These are phyloP conservation scores for Calvatia gigantea DNA, from an alignment of 768 basidiomycete species.

Conservation along the genomic window DNA sequence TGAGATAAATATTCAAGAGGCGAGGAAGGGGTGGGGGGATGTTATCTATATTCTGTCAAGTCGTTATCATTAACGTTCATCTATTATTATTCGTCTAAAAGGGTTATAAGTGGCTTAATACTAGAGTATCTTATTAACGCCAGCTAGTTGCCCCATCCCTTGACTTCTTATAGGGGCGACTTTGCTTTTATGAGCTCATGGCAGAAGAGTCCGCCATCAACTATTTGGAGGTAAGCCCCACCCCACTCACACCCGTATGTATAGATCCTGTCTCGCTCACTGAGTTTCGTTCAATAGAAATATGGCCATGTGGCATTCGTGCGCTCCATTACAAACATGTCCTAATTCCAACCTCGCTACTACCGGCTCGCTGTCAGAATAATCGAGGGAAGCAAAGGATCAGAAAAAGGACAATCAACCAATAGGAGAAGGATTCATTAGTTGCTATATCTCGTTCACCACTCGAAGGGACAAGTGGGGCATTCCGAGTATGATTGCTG, in stretches of 20 bases:
- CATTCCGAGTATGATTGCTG: constrained; percentile 88
- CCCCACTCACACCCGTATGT: no score
- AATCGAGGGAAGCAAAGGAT: constrained; percentile 19
- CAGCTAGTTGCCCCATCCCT: constrained; percentile 2
- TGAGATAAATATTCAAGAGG: no score
- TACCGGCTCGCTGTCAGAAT: constrained; percentile 7
- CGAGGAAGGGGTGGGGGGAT: no score
- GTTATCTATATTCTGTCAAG: no score
- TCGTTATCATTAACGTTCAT: no score
- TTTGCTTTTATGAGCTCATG: constrained; percentile 98
- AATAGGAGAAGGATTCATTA: constrained; percentile 73
- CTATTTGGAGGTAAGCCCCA: constrained; percentile 81
- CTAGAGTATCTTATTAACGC: constrained; percentile 4
- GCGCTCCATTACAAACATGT: constrained; percentile 77
- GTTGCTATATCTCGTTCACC: constrained; percentile 90
- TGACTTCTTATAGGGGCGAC: constrained; percentile 57
- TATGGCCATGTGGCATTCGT: constrained; percentile 91
- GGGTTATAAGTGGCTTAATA: no score
- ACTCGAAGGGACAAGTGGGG: constrained; percentile 83
- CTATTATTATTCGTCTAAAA: no score
- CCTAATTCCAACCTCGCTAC: constrained; percentile 36
- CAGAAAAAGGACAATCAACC: constrained; percentile 29
- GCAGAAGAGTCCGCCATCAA: constrained; percentile 95
- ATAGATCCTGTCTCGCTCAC: not conserved
- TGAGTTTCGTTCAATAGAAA: constrained; percentile 54